Evolutionary conservation across 305 asterid species (phyloP), one percentile per base, ranked within the genome.

Genomic region (Fraxinus albicans): DNA sequence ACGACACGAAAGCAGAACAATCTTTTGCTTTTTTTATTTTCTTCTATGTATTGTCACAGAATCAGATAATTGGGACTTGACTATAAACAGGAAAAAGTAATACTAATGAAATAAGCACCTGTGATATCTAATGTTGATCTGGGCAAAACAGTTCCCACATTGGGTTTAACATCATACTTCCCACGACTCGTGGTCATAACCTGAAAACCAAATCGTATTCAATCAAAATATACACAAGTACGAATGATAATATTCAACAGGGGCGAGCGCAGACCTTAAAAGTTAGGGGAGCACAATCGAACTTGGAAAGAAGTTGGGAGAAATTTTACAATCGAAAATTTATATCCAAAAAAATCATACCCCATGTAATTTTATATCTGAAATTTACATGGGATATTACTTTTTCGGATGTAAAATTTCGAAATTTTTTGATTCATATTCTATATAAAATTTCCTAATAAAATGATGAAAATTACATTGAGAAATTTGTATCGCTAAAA

Each of bases 161-260:
- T 86, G 0, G 95, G 95, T 25, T 89, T 87, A 79, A 88, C 95
- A 34, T 87, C 88, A 81, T 90, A 91, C 27, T 83, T 88, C 38
- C 60, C 87, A 27, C 90, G 91, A 58, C 84, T 86, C 15, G 92
- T 93, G 69, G 92, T 86, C 83, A 83, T 77, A 35, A 91, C 87
- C 95, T 93, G 86, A 77, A 85, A 15, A 79, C 75, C 47, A 23
- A 74, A 7, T 63, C 33, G 27, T 21, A 21, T 63, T 63, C 31
- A 82, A 78, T 33, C 73, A 84, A 76, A 58, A 83, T 8, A 40
- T 15, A 65, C 40, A 53, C 73, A 78, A 60, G 10, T 8, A 7
- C 0, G 10, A n/a, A 36, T 36, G 25, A 65, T 10, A 19, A 33
- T 29, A 19, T 2, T 13, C 10, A 27, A 27, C 31, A 1, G 31